phyloP scores from a whole-genome alignment of 805 yeast species.

The Ogataea salicorniae region DNA sequence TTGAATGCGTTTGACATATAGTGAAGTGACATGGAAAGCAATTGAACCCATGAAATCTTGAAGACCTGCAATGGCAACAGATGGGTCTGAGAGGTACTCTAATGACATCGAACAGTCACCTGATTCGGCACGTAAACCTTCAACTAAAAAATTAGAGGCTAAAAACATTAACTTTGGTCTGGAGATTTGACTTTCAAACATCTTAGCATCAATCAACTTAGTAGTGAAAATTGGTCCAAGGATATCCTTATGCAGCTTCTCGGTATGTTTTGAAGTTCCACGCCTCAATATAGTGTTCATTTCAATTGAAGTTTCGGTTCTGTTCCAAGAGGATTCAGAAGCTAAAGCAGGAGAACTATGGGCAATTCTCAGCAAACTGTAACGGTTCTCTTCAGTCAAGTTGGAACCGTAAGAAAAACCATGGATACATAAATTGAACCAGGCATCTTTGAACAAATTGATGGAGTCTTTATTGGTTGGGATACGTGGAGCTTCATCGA shows the following conservation, averaged over 20 bases:
- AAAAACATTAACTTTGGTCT: conserved; percentile 82
- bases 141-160: conserved; percentile 76
- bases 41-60: conserved; percentile 64
- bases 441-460: conserved; percentile 72
- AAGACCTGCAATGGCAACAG: conserved; percentile 60
- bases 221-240: conserved; percentile 45
- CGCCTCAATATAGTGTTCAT: conserved; percentile 85
- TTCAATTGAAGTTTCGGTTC: conserved; percentile 88
- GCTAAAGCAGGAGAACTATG: conserved; percentile 84
- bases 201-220: conserved; percentile 41
- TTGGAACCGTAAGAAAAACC: conserved; percentile 68
- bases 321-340: conserved; percentile 70
- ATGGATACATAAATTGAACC: conserved; percentile 93
- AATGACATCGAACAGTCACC: conserved; percentile 81
- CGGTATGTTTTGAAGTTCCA: conserved; percentile 79
- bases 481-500: conserved; percentile 39
- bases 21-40: conserved; percentile 52
- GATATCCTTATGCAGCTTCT: conserved; percentile 66
- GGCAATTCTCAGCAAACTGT: conserved; percentile 65
- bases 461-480: conserved; percentile 45
- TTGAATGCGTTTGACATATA: conserved; percentile 48
- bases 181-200: conserved; percentile 44
- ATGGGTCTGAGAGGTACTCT: conserved; percentile 81
- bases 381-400: conserved; percentile 41
- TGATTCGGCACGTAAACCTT: conserved; percentile 66